Percentiles rank a stretch among this genome's conserved stretches.
Conservation (phyloP, 768 basidiomycete genomes). For the Hygrocybe coccinea region DNA sequence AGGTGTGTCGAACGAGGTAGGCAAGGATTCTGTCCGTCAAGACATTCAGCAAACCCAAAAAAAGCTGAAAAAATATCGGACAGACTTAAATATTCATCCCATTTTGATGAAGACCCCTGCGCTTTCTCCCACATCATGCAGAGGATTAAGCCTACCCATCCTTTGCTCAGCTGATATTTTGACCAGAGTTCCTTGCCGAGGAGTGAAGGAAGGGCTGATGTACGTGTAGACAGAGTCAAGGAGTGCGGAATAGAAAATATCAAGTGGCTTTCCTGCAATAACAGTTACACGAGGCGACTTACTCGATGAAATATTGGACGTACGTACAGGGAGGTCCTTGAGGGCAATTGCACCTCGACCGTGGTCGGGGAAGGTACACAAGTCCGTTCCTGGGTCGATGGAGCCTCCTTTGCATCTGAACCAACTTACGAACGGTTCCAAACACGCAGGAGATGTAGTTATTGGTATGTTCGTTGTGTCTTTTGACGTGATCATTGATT, state of each 20-base stretch:
- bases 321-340: slow-evolving; percentile 61
- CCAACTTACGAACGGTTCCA: slow-evolving; percentile 47
- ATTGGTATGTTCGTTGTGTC: too few relatives aligned
- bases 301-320: not conserved
- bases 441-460: not conserved
- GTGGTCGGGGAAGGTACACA: slow-evolving; percentile 43
- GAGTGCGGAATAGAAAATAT: slow-evolving; percentile 80
- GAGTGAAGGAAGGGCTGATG: slow-evolving; percentile 56
- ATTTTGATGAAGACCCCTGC: slow-evolving; percentile 54
- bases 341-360: slow-evolving; percentile 74
- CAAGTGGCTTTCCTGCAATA: slow-evolving; percentile 57
- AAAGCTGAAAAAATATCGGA: slow-evolving; percentile 6
- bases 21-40: slow-evolving; percentile 54
- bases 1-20: slow-evolving; percentile 73
- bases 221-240: slow-evolving; percentile 73
- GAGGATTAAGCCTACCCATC: slow-evolving; percentile 87
- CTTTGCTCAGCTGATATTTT: slow-evolving; percentile 43
- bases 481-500: too few relatives aligned
- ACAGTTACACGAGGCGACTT: not conserved
- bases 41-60: not conserved
- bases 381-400: slow-evolving; percentile 48
- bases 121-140: slow-evolving; percentile 95
- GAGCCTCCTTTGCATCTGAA: slow-evolving; percentile 48
- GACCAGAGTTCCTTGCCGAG: slow-evolving; percentile 68
- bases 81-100: slow-evolving; percentile 71